Conservation (phyloP, 768 basidiomycete species). For the Lepiota subincarnata region DNA sequence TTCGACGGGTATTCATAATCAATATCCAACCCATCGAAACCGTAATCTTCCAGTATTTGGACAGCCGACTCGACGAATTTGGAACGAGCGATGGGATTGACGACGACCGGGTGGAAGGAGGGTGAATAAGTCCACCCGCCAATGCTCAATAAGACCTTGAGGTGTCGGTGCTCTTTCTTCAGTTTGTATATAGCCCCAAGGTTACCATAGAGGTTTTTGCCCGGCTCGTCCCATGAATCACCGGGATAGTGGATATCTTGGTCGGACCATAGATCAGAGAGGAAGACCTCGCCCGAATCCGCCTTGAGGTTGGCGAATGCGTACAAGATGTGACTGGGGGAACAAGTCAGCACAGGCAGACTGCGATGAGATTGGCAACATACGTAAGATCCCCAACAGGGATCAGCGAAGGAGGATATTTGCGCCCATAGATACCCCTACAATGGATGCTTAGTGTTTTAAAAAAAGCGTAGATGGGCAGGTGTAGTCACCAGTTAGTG, state of each 20-base stretch:
- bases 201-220: constrained; percentile 92
- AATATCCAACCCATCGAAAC: constrained; percentile 86
- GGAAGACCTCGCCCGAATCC: constrained; percentile 79
- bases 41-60: constrained; percentile 83
- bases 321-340: constrained; percentile 76
- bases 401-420: constrained; percentile 82
- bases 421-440: constrained; percentile 94
- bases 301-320: constrained; percentile 88
- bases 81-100: constrained; percentile 53
- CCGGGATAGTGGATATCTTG: constrained; percentile 95
- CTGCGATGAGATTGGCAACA: constrained; percentile 21
- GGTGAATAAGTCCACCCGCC: constrained; percentile 96
- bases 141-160: constrained; percentile 82
- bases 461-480: background rate
- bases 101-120: constrained; percentile 79
- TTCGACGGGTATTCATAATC: constrained; percentile 93
- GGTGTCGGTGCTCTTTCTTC: constrained; percentile 80
- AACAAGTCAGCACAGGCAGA: constrained; percentile 9
- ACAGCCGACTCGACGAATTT: constrained; percentile 82
- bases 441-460: background rate
- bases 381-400: constrained; percentile 85
- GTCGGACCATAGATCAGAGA: constrained; percentile 94
- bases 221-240: constrained; percentile 91
- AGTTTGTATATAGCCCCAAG: constrained; percentile 90
- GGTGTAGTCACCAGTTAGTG: constrained; percentile 60